Evolutionary conservation across 2,329 filamentous ascomycete genomes (phyloP).

Genomic region (Anisogramma anomala): DNA sequence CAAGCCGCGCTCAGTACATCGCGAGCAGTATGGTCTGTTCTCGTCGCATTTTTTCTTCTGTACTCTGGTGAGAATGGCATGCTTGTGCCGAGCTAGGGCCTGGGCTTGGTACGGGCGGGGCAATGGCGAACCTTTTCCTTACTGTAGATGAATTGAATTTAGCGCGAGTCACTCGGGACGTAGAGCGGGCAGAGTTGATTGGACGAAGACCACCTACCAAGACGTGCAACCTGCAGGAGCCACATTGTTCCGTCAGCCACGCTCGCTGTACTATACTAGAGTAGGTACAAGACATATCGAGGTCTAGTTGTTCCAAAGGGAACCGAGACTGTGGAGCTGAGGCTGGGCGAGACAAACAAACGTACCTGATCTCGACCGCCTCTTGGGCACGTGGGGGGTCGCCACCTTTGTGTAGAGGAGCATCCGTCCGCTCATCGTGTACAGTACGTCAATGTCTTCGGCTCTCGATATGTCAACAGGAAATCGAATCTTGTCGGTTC

Average conservation of each 20-base stretch:
- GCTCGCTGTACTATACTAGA: conserved; percentile 7
- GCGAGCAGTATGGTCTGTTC: conserved; percentile 36
- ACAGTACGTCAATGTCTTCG: no score
- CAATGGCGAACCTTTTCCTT: conserved; percentile 40
- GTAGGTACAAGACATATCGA: no score
- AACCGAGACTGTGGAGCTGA: background rate
- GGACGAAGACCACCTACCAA: conserved; percentile 31
- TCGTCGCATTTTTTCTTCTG: conserved; percentile 51
- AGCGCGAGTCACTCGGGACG: conserved; percentile 14
- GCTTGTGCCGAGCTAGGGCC: no score
- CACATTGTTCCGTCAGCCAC: conserved; percentile 18
- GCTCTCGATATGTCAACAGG: no score
- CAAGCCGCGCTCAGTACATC: conserved; percentile 37
- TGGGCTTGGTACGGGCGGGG: no score
- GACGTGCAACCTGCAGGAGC: conserved; percentile 35
- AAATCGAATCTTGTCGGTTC: no score
- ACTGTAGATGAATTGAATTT: conserved; percentile 21
- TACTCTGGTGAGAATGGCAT: background rate
- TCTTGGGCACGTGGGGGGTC: conserved; percentile 46
- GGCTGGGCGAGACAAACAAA: conserved; percentile 13
- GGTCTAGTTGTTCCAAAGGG: background rate
- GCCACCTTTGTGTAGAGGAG: conserved; percentile 47
- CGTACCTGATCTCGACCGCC: conserved; percentile 47
- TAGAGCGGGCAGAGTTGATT: background rate
- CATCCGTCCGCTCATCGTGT: conserved; percentile 28